Evolutionary conservation across 495 filamentous ascomycete genomes (phyloP), one percentile per base, ranked within the genome.

Genomic region (Neurospora pannonica): DNA sequence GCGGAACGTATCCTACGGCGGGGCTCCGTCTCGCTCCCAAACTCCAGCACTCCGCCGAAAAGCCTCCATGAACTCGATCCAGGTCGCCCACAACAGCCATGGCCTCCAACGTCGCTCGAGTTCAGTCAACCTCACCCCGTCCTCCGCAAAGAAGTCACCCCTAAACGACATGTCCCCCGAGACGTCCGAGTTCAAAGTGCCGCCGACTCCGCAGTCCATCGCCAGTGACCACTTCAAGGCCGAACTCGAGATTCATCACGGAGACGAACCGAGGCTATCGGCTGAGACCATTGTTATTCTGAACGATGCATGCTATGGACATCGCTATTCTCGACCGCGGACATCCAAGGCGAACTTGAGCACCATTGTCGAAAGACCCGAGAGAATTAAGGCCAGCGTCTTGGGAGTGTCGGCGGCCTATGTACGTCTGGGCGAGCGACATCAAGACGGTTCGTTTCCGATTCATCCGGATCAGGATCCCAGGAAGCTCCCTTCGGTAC

Each of bases 301-400:
- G 5, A 93, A 98, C 74, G 97, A 99, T 81, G 90, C 91, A 71
- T 97, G 95, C 83, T 99, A 98, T 77, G 94, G 94, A 13, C 96
- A 99, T 81, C 90, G 93, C 2, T 98, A 88, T 78, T 92, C 94
- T 15, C 88, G 96, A 31, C 94, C 93, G n/a, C 89, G 91, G 43
- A 89, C 92, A 0, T 89, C 88, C 3, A 90, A 89, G 71, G 85
- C 84, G 4, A 86, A 85, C 5, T 85, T 98, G 0, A 89, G 79
- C 71, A 90, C 88, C 48, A 95, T 98, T 70, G 94, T 98, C 17
- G 96, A 99, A 82, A 86, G 95, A 42, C 96, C 96, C 38, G 96
- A 99, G 84, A 89, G 96, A 42, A 90, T 99, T 70, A 93, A 92
- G 75, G 97, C 97, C 6, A 90, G 90, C 75, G 89, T 94, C 0